Evolutionary conservation across 345 rosid species (phyloP), one percentile per base, ranked within the genome.

Genomic region (Sisymbrium altissimum): DNA sequence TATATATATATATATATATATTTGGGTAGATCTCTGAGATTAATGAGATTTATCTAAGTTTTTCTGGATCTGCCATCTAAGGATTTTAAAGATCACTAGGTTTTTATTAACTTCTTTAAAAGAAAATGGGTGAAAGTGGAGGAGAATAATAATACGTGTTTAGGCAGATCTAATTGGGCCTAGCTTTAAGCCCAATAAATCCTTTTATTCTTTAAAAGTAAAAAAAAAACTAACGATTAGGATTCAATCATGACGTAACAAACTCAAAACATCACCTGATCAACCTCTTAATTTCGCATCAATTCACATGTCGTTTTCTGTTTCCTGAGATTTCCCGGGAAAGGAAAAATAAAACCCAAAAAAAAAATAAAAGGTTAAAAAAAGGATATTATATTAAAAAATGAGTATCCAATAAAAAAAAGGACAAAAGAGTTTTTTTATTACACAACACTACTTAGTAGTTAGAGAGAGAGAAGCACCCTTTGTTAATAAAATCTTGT

Each of bases 311-410:
- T 74, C 78, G 70, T 67, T 78, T 75, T 78, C 72, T 81, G 79
- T 75, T 78, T 64, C 72, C 49, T 54, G 17, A 81, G 41, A 68
- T 74, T 78, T 78, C 75, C 82, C 82, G 82, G 84, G 82, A 79
- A 79, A 18, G 58, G 13, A 38, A 57, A 64, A 9, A 64, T 46
- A 12, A 18, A 18, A 13, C n/a, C n/a, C 25, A 18, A 17, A 1
- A 59, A 41, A 38, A 29, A 38, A 2, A 12, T 7, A 49, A 54
- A 76, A 66, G 56, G 38, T 13, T 32, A 38, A 10, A 35, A 60
- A 38, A 12, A 52, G 45, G 56, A 10, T 9, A 57, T 12, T 25
- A 49, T 23, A 23, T 23, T 23, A 64, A 62, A 25, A 40, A 2
- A 1, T 3, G 11, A 58, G 13, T 0, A 9, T 15, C 25, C 35